These are phyloP conservation scores for Cladosporium sp. DNA, from an alignment of 2,329 filamentous ascomycete species.

Conservation along the genomic window DNA sequence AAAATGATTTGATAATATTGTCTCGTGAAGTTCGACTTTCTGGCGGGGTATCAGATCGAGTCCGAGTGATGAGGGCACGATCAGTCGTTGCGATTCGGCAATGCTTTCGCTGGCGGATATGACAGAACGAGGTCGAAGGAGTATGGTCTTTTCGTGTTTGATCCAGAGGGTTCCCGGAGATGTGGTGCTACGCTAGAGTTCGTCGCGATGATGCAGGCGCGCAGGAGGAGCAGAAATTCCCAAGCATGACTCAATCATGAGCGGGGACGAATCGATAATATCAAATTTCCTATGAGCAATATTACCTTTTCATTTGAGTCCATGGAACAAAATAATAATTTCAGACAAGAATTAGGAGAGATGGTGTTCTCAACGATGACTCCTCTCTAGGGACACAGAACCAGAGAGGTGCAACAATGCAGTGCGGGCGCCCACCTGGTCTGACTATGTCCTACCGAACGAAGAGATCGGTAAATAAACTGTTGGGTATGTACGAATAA, in stretches of 20 bases:
- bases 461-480: background rate
- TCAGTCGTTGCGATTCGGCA: background rate
- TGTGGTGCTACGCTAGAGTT: background rate
- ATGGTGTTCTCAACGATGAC: too few relatives aligned
- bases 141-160: background rate
- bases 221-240: slow-evolving; percentile 4
- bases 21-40: slow-evolving; percentile 1
- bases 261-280: background rate
- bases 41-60: slow-evolving; percentile 11
- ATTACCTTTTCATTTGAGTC: background rate
- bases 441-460: too few relatives aligned
- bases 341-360: too few relatives aligned
- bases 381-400: too few relatives aligned
- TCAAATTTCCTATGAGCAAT: background rate
- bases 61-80: background rate
- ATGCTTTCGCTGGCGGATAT: background rate
- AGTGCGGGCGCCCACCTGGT: too few relatives aligned
- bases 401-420: too few relatives aligned
- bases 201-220: background rate
- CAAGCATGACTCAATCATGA: slow-evolving; percentile 3
- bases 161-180: background rate
- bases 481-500: background rate
- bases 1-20: slow-evolving; percentile 8
- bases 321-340: too few relatives aligned
- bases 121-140: background rate